phyloP scores from a whole-genome alignment of 2,329 filamentous ascomycete species.

The Fusarium haematococcum region DNA sequence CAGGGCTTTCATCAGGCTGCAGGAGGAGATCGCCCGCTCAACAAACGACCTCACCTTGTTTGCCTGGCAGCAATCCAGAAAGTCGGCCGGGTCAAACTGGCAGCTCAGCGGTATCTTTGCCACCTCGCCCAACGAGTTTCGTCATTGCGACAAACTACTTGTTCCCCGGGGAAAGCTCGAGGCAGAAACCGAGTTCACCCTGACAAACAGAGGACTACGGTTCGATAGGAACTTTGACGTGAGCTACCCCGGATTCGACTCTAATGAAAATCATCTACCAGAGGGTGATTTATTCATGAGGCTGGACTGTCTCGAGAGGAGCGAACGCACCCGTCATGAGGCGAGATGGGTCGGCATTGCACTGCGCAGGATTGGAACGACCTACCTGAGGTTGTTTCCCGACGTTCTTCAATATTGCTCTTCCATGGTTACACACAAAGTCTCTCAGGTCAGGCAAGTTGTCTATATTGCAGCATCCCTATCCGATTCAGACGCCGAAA shows the following conservation, averaged over 20 bases:
- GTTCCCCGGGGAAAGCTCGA: neutral
- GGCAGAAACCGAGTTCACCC: neutral
- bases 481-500: neutral
- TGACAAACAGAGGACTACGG: neutral
- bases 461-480: neutral
- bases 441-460: neutral
- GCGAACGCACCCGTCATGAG: neutral
- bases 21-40: neutral
- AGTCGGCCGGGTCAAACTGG: neutral
- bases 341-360: neutral
- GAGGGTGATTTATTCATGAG: neutral
- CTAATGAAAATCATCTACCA: neutral
- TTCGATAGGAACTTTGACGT: neutral
- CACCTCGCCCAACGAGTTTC: neutral
- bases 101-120: neutral
- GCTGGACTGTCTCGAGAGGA: neutral
- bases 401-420: neutral
- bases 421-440: neutral
- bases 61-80: neutral
- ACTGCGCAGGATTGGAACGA: neutral
- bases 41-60: conserved; percentile 1
- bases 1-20: neutral
- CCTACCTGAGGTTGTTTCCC: neutral
- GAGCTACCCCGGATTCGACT: neutral
- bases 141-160: neutral